Base-by-base conservation (phyloP, 768 basidiomycete genomes). In the Rhodotorula graminis region DNA sequence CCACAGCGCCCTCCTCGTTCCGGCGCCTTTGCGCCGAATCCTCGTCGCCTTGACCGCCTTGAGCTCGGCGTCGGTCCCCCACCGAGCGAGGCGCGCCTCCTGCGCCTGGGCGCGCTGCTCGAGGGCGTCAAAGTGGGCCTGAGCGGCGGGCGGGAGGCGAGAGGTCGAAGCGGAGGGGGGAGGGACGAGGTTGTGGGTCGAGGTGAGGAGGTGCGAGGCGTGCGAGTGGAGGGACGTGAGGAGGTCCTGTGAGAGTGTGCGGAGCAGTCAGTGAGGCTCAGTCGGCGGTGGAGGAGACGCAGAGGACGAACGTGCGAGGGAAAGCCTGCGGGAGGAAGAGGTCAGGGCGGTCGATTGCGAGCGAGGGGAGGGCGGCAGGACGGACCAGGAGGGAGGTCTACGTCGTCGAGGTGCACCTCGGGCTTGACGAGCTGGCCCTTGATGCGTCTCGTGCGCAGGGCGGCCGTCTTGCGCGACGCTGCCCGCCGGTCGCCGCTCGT, bases 151-250 rank as follows among this genome's bases (percentile, higher is more conserved):
- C 0, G 74, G 62, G 44, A 72, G 68, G 29, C 46, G 12, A 1
- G 74, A 68, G 0, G 27, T 1, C 25, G 44, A 12, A 5, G 58
- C n/a, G 4, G 74, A 67, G n/a, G 72, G 65, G 0, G 61, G 62
- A 1, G 74, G 74, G 29, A 75, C 57, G 65, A 75, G 64, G 52
- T 40, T 3, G 61, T 67, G 46, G 4, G 8, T 31, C 0, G 57
- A 18, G 33, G 50, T 1, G 46, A 66, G 44, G 58, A 61, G 59
- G 23, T 37, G 6, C 37, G 65, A 29, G 9, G 71, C 47, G 57
- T 69, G 68, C 2, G 52, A 15, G 47, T 72, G 71, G 50, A 75
- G 14, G 11, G 74, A 55, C 12, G 56, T 14, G 33, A 75, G 50
- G 44, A 75, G 52, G 31, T 65, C 58, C 74, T 75, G 63, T 21